Base-by-base conservation (phyloP, 768 basidiomycete species). In the Gloeopeniophorella convolvens region DNA sequence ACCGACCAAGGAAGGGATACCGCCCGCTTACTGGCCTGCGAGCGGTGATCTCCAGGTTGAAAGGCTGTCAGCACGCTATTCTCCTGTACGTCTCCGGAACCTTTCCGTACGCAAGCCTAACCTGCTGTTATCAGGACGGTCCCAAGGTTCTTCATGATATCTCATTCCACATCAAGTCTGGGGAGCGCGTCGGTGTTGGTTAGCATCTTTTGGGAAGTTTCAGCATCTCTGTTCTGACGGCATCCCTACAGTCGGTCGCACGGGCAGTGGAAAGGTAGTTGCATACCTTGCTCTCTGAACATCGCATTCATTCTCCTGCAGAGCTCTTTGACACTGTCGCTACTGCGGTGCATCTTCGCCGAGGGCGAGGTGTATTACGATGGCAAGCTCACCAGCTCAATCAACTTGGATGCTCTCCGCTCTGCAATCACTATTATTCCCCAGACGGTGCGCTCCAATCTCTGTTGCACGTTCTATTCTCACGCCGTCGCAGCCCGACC, bases 11-110 rank as follows among this genome's bases (percentile, higher is more conserved):
- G 54, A 63, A 4, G 72, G 72, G 3, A 60, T 70, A 13, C 80
- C 80, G 6, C 78, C 80, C 4, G 79, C 80, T 0, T 74, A 78
- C 47, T 82, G 80, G 80, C 80, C 80, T 8, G 68, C 79, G 0
- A 75, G 73, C 23, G 80, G 80, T 4, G 63, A 69, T 13, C 64
- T 81, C 18, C 55, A 63, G 1, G 72, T 78, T 2, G 72, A 80
- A 48, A 71, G 74, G 30, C 62, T 81, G 4, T 73, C 68, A 6
- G 80, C 80, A 0, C 62, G 67, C 33, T 77, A 76, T 50, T 71
- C 70, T 15, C 23, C 45, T 3, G 68, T 67, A 48, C 27, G 61
- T n/a, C n/a, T n/a, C n/a, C n/a, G n/a, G n/a, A n/a, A n/a, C n/a
- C n/a, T n/a, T n/a, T n/a, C n/a, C n/a, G n/a, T n/a, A n/a, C n/a